Evolutionary conservation across 495 filamentous ascomycete species (phyloP), one percentile per base, ranked within the genome.

Genomic region (Hapsidospora chrysogenum): DNA sequence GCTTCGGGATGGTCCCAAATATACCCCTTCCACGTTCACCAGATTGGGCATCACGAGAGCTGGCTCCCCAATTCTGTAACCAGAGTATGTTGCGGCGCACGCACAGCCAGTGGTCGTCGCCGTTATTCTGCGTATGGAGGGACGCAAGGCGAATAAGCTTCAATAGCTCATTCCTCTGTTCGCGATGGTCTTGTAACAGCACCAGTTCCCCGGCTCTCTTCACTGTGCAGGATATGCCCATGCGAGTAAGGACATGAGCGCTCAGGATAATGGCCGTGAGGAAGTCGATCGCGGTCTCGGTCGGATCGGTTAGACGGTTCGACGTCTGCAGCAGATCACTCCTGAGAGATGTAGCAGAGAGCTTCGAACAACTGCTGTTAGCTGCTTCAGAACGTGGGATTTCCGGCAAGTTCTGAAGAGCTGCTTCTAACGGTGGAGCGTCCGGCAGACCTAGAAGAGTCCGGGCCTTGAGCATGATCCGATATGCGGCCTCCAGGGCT

Each of bases 1-100:
- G 64, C 31, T 53, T 63, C 16, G 71, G 53, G n/a, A 89, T 46
- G 46, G 61, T 68, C 45, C 79, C 74, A 40, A 92, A 78, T 11
- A 92, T 57, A 1, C 85, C 85, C 38, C 64, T 61, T 30, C 60
- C 59, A 9, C 34, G 41, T 26, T 33, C 35, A 4, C 41, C 38
- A 17, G 42, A 28, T 23, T 53, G 35, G 25, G 29, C 39, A 22
- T 36, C 37, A 39, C 45, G 16, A 41, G 49, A 35, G 51, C 43
- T 22, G 9, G 59, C 65, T 2, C 74, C 78, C 85, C 85, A 92
- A 49, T 75, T 70, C 45, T 72, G 70, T 19, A 94, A 69, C 85
- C 85, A 93, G 2, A 87, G 54, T 11, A 94, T 49, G 46, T 80
- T 71, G 33, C 71, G 64, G 25, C 82, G 66, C 6, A 70, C 61